These are phyloP conservation scores for Diplodia sapinea DNA, from an alignment of 2,329 filamentous ascomycete species.

Conservation along the genomic window DNA sequence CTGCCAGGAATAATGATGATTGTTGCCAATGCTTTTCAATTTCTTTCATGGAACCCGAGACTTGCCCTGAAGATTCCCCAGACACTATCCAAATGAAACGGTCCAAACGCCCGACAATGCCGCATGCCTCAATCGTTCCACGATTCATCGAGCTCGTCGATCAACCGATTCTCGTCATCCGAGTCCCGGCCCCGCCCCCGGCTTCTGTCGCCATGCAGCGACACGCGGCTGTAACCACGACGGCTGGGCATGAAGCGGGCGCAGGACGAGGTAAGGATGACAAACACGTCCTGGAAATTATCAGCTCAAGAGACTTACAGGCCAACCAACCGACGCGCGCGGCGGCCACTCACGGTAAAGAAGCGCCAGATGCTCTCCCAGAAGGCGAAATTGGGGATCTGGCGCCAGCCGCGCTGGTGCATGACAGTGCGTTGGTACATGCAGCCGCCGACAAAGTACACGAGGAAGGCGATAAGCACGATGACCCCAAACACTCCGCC, in stretches of 20 bases:
- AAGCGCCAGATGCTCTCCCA: constrained; percentile 90
- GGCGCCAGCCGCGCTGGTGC: constrained; percentile 92
- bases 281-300: constrained; percentile 59
- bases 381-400: constrained; percentile 90
- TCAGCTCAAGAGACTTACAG: constrained; percentile 14
- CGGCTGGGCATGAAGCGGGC: constrained; percentile 67
- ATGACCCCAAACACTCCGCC: constrained; percentile 89
- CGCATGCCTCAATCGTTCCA: constrained; percentile 75
- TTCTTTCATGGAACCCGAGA: constrained; percentile 9
- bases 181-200: constrained; percentile 52
- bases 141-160: constrained; percentile 95
- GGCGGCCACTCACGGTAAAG: constrained; percentile 68
- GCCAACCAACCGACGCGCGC: constrained; percentile 25
- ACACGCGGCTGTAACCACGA: constrained; percentile 72
- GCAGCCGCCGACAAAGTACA: constrained; percentile 89
- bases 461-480: constrained; percentile 75
- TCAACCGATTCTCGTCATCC: constrained; percentile 90
- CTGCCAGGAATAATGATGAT: no score
- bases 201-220: constrained; percentile 48
- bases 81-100: constrained; percentile 25
- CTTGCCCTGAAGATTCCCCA: not conserved
- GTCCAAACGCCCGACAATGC: constrained; percentile 24
- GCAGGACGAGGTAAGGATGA: constrained; percentile 73
- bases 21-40: constrained; percentile 19
- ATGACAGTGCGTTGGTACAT: constrained; percentile 95